A percentile compares a stretch with the other conserved stretches of the same genome.
Conservation (phyloP, 2,329 filamentous ascomycete species). For the Arthrobotrys musiformis region DNA sequence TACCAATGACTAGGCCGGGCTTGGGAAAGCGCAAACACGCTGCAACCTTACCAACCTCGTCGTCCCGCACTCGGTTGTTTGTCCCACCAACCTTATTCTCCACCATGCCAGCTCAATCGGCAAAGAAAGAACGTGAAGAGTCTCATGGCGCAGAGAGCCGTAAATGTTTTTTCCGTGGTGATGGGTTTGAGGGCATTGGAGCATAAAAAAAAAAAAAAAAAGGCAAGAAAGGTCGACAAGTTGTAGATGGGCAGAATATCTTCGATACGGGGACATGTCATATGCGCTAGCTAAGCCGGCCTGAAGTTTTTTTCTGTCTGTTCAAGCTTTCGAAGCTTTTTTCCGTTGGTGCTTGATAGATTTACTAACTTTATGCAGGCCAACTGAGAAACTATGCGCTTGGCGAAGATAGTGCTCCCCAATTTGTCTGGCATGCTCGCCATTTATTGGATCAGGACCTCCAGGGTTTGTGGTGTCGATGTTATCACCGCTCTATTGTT, state of each 20-base stretch:
- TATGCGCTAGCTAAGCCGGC: not conserved
- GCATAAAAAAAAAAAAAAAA: no score
- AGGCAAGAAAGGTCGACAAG: no score
- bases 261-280: not conserved
- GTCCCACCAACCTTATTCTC: constrained; percentile 7
- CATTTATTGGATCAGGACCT: constrained; percentile 22
- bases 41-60: not conserved
- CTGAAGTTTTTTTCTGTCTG: not conserved
- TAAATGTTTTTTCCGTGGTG: not conserved
- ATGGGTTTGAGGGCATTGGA: not conserved
- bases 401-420: constrained; percentile 29
- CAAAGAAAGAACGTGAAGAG: not conserved
- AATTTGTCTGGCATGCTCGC: constrained; percentile 24
- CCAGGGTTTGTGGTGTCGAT: constrained; percentile 12
- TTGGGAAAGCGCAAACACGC: not conserved
- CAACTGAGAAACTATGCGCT: constrained; percentile 29
- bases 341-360: not conserved
- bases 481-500: constrained; percentile 23
- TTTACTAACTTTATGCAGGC: constrained; percentile 32
- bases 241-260: no score
- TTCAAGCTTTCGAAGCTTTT: constrained; percentile 17
- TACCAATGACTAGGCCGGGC: not conserved
- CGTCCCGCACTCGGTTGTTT: constrained; percentile 7
- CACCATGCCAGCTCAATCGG: not conserved
- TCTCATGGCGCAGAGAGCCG: not conserved